Percentiles rank a stretch among this genome's conserved stretches.
Conservation (phyloP, 495 filamentous ascomycete species). For the Neurospora sp. region DNA sequence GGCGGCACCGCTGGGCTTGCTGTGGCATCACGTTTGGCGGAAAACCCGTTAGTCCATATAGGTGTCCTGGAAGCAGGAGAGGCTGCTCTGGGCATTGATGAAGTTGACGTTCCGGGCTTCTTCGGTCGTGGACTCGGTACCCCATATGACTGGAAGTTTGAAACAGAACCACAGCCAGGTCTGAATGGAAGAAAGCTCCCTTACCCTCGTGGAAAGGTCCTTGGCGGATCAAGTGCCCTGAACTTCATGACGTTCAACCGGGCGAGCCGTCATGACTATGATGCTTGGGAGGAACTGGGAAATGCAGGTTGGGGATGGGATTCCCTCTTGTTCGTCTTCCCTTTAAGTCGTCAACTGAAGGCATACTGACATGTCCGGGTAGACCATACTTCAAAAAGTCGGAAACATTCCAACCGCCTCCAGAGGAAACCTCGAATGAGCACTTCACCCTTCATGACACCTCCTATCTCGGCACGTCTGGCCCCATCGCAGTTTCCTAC, state of each 20-base stretch:
- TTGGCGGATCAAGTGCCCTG: slow-evolving; percentile 34
- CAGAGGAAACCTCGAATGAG: slow-evolving; percentile 18
- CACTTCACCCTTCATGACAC: slow-evolving; percentile 20
- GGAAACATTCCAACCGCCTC: slow-evolving; percentile 36
- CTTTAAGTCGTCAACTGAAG: background rate
- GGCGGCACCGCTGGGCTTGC: slow-evolving; percentile 47
- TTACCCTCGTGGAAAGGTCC: slow-evolving; percentile 38
- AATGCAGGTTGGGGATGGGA: slow-evolving; percentile 51
- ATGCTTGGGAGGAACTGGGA: slow-evolving; percentile 47
- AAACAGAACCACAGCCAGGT: slow-evolving; percentile 35
- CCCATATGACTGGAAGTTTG: slow-evolving; percentile 43
- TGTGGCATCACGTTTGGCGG: slow-evolving; percentile 44
- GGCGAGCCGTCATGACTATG: slow-evolving; percentile 43
- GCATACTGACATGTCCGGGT: background rate
- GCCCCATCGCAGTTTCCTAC: slow-evolving; percentile 37
- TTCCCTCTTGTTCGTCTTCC: slow-evolving; percentile 26
- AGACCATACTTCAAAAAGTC: slow-evolving; percentile 40
- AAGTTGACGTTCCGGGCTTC: slow-evolving; percentile 30
- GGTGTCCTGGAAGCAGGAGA: slow-evolving; percentile 47
- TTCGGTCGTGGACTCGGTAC: slow-evolving; percentile 34
- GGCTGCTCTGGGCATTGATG: slow-evolving; percentile 27
- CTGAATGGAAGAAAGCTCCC: slow-evolving; percentile 24
- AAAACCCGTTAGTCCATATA: slow-evolving; percentile 32
- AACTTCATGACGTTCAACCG: slow-evolving; percentile 48
- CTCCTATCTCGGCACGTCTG: slow-evolving; percentile 27